A percentile compares a stretch with the other conserved stretches of the same genome.
Conservation (phyloP, 306 rosid genomes). For the Vicia sativa region DNA sequence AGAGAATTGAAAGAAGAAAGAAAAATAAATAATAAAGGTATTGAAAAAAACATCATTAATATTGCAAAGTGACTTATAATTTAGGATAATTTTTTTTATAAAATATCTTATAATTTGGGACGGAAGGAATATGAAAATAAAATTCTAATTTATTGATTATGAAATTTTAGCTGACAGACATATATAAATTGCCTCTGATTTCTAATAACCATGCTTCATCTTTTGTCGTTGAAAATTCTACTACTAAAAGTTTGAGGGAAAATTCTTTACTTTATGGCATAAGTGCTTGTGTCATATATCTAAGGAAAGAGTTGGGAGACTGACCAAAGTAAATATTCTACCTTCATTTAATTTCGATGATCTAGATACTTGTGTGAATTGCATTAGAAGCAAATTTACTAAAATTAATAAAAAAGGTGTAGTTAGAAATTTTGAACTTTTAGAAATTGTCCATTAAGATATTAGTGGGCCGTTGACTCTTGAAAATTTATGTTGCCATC, state of each 20-base stretch:
- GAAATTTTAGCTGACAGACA: neutral
- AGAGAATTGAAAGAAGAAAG: no score
- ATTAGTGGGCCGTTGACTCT: no score
- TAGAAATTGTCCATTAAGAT: neutral
- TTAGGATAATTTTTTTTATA: no score
- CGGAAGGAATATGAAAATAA: neutral
- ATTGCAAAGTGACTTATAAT: no score
- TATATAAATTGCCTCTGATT: neutral
- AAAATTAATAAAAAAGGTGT: neutral
- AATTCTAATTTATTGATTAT: neutral
- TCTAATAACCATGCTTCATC: neutral
- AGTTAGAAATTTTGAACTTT: neutral
- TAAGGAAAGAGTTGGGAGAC: neutral
- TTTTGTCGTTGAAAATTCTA: no score
- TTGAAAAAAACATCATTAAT: no score
- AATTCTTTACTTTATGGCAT: neutral
- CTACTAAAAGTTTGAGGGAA: neutral
- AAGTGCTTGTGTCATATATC: neutral
- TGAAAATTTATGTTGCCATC: no score
- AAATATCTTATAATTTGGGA: no score
- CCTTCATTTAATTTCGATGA: neutral
- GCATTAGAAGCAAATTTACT: neutral
- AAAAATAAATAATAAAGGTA: no score
- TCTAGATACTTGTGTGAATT: neutral
- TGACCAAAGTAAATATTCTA: neutral